Percentiles rank a stretch among this genome's conserved stretches.
Evolutionary conservation across 2,329 filamentous ascomycete genomes (phyloP).

Genomic region (Colletotrichum sojae): DNA sequence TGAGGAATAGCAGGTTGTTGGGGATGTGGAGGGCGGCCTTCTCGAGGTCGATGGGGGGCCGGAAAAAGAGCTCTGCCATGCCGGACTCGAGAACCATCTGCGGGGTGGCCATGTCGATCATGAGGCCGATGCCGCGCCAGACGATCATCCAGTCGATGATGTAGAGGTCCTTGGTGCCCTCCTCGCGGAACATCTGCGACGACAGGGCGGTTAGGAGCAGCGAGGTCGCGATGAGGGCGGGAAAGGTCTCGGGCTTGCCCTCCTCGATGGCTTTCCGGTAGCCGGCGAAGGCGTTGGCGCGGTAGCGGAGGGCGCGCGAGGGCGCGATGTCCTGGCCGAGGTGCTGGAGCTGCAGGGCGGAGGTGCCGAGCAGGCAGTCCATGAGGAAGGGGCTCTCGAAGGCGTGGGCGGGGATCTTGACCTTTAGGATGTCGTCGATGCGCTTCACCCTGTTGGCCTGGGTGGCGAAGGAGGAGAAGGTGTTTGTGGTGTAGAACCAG

Average conservation of each 20-base stretch:
- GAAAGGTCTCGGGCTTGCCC: constrained; percentile 60
- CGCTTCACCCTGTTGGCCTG: constrained; percentile 51
- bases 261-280: constrained; percentile 66
- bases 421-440: constrained; percentile 60
- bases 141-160: constrained; percentile 70
- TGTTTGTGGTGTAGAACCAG: constrained; percentile 67
- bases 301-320: constrained; percentile 59
- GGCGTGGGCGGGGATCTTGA: constrained; percentile 63
- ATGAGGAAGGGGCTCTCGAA: constrained; percentile 69
- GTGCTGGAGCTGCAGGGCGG: constrained; percentile 64
- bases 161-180: constrained; percentile 60
- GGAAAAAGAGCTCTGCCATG: constrained; percentile 62
- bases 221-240: constrained; percentile 66
- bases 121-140: constrained; percentile 67
- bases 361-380: constrained; percentile 67
- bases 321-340: constrained; percentile 55
- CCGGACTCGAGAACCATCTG: constrained; percentile 56
- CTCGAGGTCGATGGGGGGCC: constrained; percentile 64
- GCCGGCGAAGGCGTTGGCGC: constrained; percentile 64
- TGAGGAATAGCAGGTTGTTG: constrained; percentile 63
- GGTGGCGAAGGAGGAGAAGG: constrained; percentile 62
- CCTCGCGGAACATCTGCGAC: constrained; percentile 65
- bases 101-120: constrained; percentile 57
- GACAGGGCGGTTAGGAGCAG: constrained; percentile 66
- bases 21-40: constrained; percentile 59